These are phyloP conservation scores for Apiospora malaysiana DNA, from an alignment of 2,329 filamentous ascomycete genomes.

Conservation along the genomic window DNA sequence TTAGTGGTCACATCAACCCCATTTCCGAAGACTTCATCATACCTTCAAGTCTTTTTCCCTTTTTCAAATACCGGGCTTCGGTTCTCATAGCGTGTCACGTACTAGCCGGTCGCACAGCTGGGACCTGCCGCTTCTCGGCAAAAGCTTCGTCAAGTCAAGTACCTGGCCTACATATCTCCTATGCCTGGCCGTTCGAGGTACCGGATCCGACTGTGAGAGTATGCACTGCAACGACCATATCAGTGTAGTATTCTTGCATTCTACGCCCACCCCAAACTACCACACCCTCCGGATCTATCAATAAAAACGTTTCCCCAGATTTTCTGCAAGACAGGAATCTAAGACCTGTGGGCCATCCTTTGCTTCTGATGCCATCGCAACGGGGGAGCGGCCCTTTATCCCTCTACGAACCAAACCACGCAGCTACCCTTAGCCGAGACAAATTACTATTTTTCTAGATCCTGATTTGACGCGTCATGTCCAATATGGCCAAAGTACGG, in stretches of 20 bases:
- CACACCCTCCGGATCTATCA: not conserved
- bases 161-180: not conserved
- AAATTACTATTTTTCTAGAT: slow-evolving; percentile 20
- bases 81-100: not conserved
- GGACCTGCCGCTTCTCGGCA: slow-evolving; percentile 10
- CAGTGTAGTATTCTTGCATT: slow-evolving; percentile 8
- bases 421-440: slow-evolving; percentile 22
- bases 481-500: slow-evolving; percentile 40
- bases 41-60: no score
- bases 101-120: not conserved
- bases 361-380: slow-evolving; percentile 8
- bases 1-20: not conserved
- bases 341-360: not conserved
- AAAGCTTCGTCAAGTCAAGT: slow-evolving; percentile 8
- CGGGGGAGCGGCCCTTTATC: slow-evolving; percentile 23
- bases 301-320: not conserved
- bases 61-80: not conserved
- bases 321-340: slow-evolving; percentile 13
- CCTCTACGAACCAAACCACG: slow-evolving; percentile 21
- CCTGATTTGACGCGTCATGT: slow-evolving; percentile 22
- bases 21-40: not conserved
- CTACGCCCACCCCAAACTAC: not conserved
- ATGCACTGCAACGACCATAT: not conserved
- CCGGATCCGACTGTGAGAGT: slow-evolving; percentile 7
- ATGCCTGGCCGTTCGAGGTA: not conserved